Evolutionary conservation across 2,329 filamentous ascomycete genomes (phyloP).

Genomic region (Aureobasidium musti): DNA sequence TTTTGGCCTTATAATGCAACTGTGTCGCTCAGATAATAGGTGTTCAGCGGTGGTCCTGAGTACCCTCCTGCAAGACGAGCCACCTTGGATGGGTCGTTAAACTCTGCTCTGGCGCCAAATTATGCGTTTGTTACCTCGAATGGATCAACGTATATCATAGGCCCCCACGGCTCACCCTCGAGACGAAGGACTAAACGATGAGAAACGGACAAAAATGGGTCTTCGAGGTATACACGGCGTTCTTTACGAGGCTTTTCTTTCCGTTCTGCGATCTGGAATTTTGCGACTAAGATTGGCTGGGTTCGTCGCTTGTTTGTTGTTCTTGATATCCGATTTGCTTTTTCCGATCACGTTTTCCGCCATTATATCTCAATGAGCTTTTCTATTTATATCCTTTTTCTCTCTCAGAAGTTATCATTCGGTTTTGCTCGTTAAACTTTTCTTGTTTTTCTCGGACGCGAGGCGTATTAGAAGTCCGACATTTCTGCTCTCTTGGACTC

Average conservation of each 20-base stretch:
- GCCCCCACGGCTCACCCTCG: neutral
- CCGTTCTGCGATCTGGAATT: neutral
- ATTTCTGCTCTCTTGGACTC: too few species aligned
- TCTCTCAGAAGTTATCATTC: too few species aligned
- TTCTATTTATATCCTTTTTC: too few species aligned
- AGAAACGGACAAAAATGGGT: neutral
- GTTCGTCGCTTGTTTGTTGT: neutral
- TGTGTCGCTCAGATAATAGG: neutral
- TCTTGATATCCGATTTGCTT: neutral
- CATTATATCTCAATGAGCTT: neutral
- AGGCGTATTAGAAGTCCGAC: too few species aligned
- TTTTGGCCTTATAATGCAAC: neutral
- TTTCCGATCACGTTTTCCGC: neutral
- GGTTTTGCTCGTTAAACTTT: too few species aligned
- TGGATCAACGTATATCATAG: neutral
- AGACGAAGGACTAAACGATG: neutral
- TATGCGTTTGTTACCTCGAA: too few species aligned
- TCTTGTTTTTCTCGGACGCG: too few species aligned
- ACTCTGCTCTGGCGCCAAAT: neutral
- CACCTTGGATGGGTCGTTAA: neutral
- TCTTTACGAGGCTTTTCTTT: neutral
- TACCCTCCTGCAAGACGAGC: neutral
- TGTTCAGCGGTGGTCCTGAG: neutral
- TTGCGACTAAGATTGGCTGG: neutral
- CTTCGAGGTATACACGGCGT: neutral